Base-by-base conservation (phyloP, 2,329 filamentous ascomycete species). In the Amylocarpus encephaloides region DNA sequence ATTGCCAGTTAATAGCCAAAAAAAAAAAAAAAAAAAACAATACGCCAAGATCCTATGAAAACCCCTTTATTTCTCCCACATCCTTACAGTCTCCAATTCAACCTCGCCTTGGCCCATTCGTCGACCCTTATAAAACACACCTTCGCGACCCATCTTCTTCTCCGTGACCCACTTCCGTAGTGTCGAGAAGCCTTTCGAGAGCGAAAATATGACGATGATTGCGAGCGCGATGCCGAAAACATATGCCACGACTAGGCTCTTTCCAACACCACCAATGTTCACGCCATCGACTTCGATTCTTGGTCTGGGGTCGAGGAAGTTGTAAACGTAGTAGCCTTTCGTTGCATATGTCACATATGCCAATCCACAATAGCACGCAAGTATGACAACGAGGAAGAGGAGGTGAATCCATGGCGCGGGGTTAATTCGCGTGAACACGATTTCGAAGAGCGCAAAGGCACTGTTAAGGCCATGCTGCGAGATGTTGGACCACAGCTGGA, bases 391-490 rank as follows among this genome's bases (percentile, higher is more conserved):
- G 12, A 91, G 71, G 63, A 80, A 83, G 12, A 79, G 67, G n/a
- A 88, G 66, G 62, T 90, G 82, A 18, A 86, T 68, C 70, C 79
- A 83, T 0, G 82, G 77, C 22, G 78, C 74, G 10, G 80, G 77
- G 6, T 72, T 70, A 2, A 84, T 86, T 35, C 86, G 76, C 1
- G 88, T 74, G 32, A 93, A 59, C 18, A 85, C 22, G 59, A 93
- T 76, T 69, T 94, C 88, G 61, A 89, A 78, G n/a, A 91, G 71
- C 1, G 86, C 85, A 65, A 88, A 89, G 46, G 74, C 65, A 43
- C 78, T 76, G 71, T 94, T 94, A 47, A 94, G 69, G 16, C 73
- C 83, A 68, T 95, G 89, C 67, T 87, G 77, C 36, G 83, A 86
- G 58, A 88, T 71, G 65, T 87, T 86, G 60, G 70, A 73, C 81